phyloP scores from a whole-genome alignment of 1,139 yeast genomes.

The Blastobotrys proliferans region DNA sequence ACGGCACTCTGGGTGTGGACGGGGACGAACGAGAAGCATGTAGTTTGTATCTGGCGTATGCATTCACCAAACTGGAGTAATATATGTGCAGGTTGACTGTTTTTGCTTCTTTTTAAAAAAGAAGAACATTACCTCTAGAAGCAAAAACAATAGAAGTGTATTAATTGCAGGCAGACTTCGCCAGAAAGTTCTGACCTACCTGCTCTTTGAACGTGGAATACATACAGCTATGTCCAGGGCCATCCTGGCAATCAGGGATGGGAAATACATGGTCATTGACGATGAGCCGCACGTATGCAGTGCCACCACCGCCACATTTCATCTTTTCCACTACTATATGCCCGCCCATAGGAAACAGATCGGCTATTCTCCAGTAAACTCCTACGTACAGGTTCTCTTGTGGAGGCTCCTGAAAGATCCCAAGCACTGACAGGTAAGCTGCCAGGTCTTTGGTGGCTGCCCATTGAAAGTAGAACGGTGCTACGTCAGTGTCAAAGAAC shows the following conservation, averaged over 20 bases:
- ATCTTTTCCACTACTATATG: conserved; percentile 48
- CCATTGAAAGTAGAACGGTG: conserved; percentile 39
- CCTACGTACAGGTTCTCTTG: too few relatives aligned
- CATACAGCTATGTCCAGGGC: conserved; percentile 52
- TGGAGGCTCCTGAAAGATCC: conserved; percentile 32
- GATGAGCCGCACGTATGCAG: conserved; percentile 43
- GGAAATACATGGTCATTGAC: conserved; percentile 58
- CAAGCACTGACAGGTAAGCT: conserved; percentile 43
- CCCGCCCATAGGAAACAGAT: conserved; percentile 51
- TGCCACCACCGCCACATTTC: conserved; percentile 31
- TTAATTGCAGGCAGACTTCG: too few relatives aligned
- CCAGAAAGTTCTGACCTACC: too few relatives aligned
- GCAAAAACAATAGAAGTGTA: not conserved
- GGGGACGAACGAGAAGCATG: conserved; percentile 92
- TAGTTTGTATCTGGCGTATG: conserved; percentile 76
- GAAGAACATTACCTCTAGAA: not conserved
- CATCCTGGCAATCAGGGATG: conserved; percentile 41
- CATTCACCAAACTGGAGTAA: conserved; percentile 48
- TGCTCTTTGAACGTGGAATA: too few relatives aligned
- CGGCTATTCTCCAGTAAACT: conserved; percentile 44
- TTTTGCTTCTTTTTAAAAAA: too few relatives aligned
- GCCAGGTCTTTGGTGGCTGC: conserved; percentile 53
- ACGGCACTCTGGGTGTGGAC: conserved; percentile 81
- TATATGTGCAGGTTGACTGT: too few relatives aligned
- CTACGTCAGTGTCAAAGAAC: conserved; percentile 41